Conservation (phyloP, 305 asterid species). For the Fraxinus greggii region DNA sequence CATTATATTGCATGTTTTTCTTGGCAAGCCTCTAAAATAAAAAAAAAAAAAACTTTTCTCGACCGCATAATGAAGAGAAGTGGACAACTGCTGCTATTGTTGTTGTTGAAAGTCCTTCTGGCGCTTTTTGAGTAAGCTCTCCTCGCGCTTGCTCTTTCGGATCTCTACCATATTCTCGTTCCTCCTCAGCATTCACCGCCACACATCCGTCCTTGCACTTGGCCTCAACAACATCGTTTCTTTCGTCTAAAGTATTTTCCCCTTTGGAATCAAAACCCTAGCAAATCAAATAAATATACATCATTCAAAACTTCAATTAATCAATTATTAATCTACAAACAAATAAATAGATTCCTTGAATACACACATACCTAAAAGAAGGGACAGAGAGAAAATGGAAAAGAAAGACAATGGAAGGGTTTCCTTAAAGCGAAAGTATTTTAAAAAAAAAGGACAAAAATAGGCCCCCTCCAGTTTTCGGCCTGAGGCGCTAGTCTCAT, state of each 20-base stretch:
- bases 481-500: too few species aligned
- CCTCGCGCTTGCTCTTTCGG: conserved; percentile 87
- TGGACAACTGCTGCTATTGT: conserved; percentile 38
- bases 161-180: conserved; percentile 96
- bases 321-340: neutral
- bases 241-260: neutral
- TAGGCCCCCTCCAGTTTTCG: too few species aligned
- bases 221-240: conserved; percentile 84
- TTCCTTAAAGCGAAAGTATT: neutral
- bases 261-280: neutral
- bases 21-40: too few species aligned
- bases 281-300: neutral
- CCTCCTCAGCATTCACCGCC: conserved; percentile 88
- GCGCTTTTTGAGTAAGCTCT: conserved; percentile 85
- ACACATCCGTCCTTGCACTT: conserved; percentile 69
- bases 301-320: neutral
- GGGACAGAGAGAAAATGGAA: neutral
- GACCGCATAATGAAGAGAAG: conserved; percentile 42
- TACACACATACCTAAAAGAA: neutral
- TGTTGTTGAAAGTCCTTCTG: too few species aligned
- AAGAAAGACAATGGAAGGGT: neutral
- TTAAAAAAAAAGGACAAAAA: neutral
- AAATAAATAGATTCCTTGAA: neutral
- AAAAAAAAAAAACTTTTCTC: conserved; percentile 37
- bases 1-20: too few species aligned